Evolutionary conservation across 441 rosid species (phyloP).

Genomic region (Jatropha multifida): DNA sequence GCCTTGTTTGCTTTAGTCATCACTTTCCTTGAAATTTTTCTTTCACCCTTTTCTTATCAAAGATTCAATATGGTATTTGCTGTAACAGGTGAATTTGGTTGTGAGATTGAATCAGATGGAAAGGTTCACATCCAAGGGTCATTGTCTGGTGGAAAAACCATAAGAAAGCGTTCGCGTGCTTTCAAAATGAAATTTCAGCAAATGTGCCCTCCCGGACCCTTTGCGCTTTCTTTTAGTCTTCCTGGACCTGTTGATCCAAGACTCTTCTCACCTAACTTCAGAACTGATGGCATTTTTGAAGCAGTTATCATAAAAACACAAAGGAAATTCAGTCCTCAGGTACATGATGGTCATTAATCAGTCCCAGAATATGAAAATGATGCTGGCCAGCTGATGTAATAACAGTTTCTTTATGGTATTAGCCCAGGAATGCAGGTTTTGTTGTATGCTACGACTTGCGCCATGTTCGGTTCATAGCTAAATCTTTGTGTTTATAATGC

Average conservation of each 20-base stretch:
- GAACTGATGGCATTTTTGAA: constrained; percentile 68
- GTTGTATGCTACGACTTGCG: not conserved
- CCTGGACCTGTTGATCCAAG: constrained; percentile 85
- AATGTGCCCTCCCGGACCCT: constrained; percentile 56
- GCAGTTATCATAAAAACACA: constrained; percentile 50
- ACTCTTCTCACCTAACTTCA: constrained; percentile 41
- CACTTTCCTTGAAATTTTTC: too few relatives aligned
- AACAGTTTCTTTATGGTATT: not conserved
- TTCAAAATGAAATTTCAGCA: constrained; percentile 52
- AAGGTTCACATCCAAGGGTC: constrained; percentile 55
- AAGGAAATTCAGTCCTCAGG: not conserved
- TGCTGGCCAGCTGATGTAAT: not conserved
- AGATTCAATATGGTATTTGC: constrained; percentile 1
- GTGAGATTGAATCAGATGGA: constrained; percentile 51
- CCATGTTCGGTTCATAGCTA: not conserved
- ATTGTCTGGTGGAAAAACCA: constrained; percentile 33
- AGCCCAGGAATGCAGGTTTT: not conserved
- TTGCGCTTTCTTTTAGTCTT: constrained; percentile 55
- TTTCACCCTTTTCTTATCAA: not conserved
- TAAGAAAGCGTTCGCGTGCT: constrained; percentile 33
- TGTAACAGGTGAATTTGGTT: constrained; percentile 49
- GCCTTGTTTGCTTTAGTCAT: not conserved
- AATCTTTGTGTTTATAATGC: not conserved
- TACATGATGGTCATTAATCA: not conserved
- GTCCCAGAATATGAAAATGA: not conserved